Percentiles rank a stretch among this genome's conserved stretches.
phyloP scores from a whole-genome alignment of 2,329 filamentous ascomycete species.

The Fusarium bactridioides region DNA sequence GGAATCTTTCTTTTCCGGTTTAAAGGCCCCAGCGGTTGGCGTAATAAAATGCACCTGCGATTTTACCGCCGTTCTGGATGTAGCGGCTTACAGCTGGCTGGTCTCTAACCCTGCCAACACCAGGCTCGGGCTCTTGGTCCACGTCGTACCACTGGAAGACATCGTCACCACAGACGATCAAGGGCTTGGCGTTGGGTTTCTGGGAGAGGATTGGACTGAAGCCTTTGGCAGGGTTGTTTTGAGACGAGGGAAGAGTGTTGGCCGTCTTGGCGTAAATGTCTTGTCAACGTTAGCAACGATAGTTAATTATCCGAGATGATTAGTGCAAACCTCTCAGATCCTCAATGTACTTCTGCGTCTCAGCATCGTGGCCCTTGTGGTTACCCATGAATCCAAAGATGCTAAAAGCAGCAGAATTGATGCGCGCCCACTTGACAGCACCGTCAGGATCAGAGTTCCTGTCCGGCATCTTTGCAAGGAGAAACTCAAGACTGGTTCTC shows the following conservation, averaged over 20 bases:
- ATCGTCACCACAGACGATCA: not conserved
- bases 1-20: no score
- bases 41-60: not conserved
- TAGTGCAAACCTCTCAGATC: not conserved
- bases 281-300: not conserved
- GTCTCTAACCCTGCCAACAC: not conserved
- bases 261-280: not conserved
- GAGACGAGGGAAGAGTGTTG: not conserved
- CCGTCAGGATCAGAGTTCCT: not conserved
- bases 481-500: not conserved
- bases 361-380: not conserved
- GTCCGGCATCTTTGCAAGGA: not conserved
- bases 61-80: accelerated
- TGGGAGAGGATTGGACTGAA: not conserved
- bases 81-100: not conserved
- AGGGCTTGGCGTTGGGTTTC: not conserved
- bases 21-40: no score
- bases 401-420: not conserved
- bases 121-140: not conserved
- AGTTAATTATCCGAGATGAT: no score
- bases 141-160: conserved; percentile 1
- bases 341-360: not conserved
- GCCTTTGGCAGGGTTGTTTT: not conserved
- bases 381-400: not conserved
- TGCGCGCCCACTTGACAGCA: not conserved